Conservation (phyloP, 2,329 filamentous ascomycete species). For the Knoxdaviesia proteae region DNA sequence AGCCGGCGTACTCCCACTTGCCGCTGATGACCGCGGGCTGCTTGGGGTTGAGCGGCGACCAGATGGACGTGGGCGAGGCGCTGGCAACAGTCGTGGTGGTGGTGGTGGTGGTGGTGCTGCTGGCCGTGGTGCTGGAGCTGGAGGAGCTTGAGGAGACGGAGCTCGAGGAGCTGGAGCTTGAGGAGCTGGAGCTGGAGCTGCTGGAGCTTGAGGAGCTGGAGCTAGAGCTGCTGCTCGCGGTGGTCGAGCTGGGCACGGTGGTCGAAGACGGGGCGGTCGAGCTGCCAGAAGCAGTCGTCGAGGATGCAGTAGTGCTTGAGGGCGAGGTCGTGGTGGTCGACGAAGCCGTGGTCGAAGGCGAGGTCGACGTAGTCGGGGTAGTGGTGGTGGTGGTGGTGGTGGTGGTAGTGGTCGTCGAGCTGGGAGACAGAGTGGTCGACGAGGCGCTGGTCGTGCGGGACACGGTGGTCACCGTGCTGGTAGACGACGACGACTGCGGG, state of each 20-base stretch:
- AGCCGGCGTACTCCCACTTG: constrained; percentile 8
- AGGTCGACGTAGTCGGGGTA: constrained; percentile 2
- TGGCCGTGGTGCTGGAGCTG: constrained; percentile 13
- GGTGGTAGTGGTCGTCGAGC: constrained; percentile 3
- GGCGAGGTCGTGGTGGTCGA: constrained; percentile 1
- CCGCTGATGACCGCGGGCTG: constrained; percentile 4
- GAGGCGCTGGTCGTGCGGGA: constrained; percentile 3
- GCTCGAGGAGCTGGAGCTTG: constrained; percentile 14
- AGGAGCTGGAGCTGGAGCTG: constrained; percentile 14
- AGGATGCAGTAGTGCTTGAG: constrained; percentile 3
- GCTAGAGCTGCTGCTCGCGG: constrained; percentile 12
- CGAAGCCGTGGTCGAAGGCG: not conserved
- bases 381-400: not conserved
- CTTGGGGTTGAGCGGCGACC: constrained; percentile 6
- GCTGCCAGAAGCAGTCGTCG: constrained; percentile 18
- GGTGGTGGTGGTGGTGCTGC: constrained; percentile 11
- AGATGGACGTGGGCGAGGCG: constrained; percentile 5
- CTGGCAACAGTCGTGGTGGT: constrained; percentile 7
- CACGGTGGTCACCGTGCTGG: not conserved
- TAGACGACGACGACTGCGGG: not conserved
- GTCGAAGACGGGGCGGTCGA: constrained; percentile 21
- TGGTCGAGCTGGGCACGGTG: constrained; percentile 20
- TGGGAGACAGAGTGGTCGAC: constrained; percentile 7
- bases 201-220: constrained; percentile 27
- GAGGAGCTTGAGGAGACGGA: constrained; percentile 25